Evolutionary conservation across 441 rosid species (phyloP).

Genomic region (Omphalea diandra): DNA sequence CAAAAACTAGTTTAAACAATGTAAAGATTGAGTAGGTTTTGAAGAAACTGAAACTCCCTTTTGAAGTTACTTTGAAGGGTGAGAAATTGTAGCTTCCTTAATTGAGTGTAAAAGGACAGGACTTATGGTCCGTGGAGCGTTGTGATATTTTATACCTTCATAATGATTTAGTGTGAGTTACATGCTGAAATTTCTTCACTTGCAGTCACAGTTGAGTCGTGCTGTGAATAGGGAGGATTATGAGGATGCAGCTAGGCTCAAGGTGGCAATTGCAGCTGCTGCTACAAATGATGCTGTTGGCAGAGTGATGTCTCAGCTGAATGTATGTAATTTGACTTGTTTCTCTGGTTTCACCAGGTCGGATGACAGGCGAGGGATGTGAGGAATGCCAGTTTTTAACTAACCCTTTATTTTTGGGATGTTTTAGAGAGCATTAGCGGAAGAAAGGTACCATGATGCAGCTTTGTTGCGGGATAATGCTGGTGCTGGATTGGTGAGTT

Average conservation of each 20-base stretch:
- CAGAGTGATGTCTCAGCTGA: constrained; percentile 58
- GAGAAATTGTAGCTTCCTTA: not conserved
- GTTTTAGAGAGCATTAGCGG: constrained; percentile 27
- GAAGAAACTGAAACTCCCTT: no score
- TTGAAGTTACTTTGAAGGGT: no score
- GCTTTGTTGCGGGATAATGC: constrained; percentile 30
- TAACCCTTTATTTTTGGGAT: not conserved
- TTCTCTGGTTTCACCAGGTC: not conserved
- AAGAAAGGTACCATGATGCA: constrained; percentile 31
- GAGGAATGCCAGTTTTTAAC: not conserved
- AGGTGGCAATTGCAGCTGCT: constrained; percentile 93
- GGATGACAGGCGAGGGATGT: not conserved
- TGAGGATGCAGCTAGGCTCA: constrained; percentile 76
- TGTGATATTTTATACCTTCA: not conserved
- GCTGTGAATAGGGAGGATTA: constrained; percentile 71
- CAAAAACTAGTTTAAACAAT: no score
- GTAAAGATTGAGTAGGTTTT: no score
- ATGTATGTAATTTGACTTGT: constrained; percentile 41
- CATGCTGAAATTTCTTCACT: constrained; percentile 10
- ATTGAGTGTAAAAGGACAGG: not conserved
- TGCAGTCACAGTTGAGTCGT: constrained; percentile 63
- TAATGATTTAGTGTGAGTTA: not conserved
- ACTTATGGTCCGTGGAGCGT: no score
- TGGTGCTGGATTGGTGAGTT: constrained; percentile 32
- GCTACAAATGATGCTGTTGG: constrained; percentile 81